Base-by-base conservation (phyloP, 345 rosid genomes). In the Moricandia arvensis region DNA sequence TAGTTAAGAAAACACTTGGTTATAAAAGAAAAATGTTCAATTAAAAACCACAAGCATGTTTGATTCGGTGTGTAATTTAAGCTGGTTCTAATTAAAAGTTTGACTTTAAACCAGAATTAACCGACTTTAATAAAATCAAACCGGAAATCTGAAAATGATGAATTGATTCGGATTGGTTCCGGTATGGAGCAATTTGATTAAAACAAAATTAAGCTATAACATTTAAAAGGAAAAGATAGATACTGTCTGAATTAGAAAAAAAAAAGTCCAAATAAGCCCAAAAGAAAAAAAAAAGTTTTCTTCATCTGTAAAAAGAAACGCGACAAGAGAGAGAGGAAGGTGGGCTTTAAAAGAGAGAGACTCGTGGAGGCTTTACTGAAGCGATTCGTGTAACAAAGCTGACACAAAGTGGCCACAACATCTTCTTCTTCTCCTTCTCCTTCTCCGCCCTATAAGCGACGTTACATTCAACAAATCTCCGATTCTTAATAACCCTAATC, bases 371-470 rank as follows among this genome's bases (percentile, higher is more conserved):
- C 75, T 58, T 29, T 70, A 74, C 26, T 59, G 38, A 69, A 41
- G 85, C 82, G 91, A 80, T 80, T 86, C 87, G 89, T 83, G 87
- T 80, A 77, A 81, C 75, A 38, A 59, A 75, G 83, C 76, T 83
- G 88, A 85, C 85, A 68, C 63, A 73, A 71, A 78, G 79, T 77
- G 85, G 80, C 82, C 75, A 63, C 83, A 59, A 45, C 71, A 29
- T 4, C 77, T 4, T 38, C 73, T 47, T 43, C 71, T 11, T 29
- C 76, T 6, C 8, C 24, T 59, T 59, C n/a, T n/a, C n/a, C n/a
- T n/a, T n/a, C 76, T 58, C 67, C 72, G 13, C 51, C 21, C 61
- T 38, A 24, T 57, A 66, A 53, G 12, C 53, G 53, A 55, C 29
- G 13, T 34, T 24, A 61, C 57, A 75, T 68, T 68, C 69, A n/a